Percentiles rank a stretch among this genome's conserved stretches.
Conservation (phyloP, 2,329 filamentous ascomycete genomes). For the Bretziella fagacearum region DNA sequence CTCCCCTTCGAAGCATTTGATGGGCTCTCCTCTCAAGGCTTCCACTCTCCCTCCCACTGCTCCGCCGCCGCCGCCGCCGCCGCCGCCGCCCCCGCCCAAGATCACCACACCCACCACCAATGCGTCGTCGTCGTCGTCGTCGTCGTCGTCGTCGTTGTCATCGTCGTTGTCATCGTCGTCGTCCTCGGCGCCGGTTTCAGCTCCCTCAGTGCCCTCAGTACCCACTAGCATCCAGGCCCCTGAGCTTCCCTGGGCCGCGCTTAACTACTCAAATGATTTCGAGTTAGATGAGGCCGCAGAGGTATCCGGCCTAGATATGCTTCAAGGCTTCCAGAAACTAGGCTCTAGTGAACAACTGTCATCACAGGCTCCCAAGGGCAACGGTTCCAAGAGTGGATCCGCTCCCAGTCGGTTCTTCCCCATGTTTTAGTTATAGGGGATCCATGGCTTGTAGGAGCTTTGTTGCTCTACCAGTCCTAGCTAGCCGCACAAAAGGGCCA, state of each 20-base stretch:
- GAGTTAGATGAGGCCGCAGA: slow-evolving; percentile 25
- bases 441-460: not conserved
- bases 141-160: not conserved
- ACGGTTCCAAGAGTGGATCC: slow-evolving; percentile 18
- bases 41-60: slow-evolving; percentile 14
- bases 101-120: slow-evolving; percentile 3
- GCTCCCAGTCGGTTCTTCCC: slow-evolving; percentile 16
- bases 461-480: not conserved
- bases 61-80: not conserved
- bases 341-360: slow-evolving; percentile 28
- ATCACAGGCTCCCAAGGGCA: slow-evolving; percentile 18
- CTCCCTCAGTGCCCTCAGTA: slow-evolving; percentile 18
- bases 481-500: not conserved
- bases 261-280: slow-evolving; percentile 26
- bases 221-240: slow-evolving; percentile 22
- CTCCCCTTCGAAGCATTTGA: slow-evolving; percentile 35
- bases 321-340: slow-evolving; percentile 62
- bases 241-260: slow-evolving; percentile 25
- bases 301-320: slow-evolving; percentile 50
- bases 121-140: not conserved
- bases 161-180: too few relatives aligned
- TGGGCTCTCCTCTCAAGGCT: slow-evolving; percentile 12
- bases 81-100: slow-evolving; percentile 3
- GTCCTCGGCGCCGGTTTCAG: slow-evolving; percentile 10
- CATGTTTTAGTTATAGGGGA: slow-evolving; percentile 6